A percentile compares a stretch with the other conserved stretches of the same genome.
phyloP scores from a whole-genome alignment of 768 basidiomycete species.

The Auricularia sp. region DNA sequence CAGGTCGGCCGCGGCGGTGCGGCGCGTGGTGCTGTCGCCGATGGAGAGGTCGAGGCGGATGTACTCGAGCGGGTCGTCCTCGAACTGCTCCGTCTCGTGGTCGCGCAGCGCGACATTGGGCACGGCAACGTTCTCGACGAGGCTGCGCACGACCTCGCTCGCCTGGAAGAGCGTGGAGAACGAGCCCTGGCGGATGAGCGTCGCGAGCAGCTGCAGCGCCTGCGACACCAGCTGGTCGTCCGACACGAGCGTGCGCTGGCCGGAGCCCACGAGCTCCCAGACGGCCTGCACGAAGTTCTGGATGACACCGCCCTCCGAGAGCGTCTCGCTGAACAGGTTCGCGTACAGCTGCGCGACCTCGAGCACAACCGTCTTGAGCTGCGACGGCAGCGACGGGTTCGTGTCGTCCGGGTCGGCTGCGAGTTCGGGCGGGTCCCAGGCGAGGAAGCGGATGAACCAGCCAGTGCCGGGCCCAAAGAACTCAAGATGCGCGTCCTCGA shows the following conservation, averaged over 20 bases:
- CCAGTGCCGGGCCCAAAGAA: slow-evolving; percentile 59
- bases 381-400: slow-evolving; percentile 76
- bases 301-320: slow-evolving; percentile 52
- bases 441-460: slow-evolving; percentile 71
- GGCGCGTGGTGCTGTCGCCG: slow-evolving; percentile 70
- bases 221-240: slow-evolving; percentile 79
- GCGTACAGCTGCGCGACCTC: slow-evolving; percentile 81
- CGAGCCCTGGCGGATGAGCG: slow-evolving; percentile 80
- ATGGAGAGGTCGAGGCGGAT: slow-evolving; percentile 77
- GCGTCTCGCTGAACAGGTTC: slow-evolving; percentile 72
- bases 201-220: slow-evolving; percentile 83
- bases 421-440: slow-evolving; percentile 66
- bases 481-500: slow-evolving; percentile 78
- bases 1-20: slow-evolving; percentile 94
- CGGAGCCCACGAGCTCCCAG: slow-evolving; percentile 77
- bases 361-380: slow-evolving; percentile 80
- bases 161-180: slow-evolving; percentile 63
- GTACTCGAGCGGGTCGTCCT: slow-evolving; percentile 94
- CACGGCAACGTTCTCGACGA: slow-evolving; percentile 84
- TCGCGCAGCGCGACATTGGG: slow-evolving; percentile 87
- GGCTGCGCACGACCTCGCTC: slow-evolving; percentile 69
- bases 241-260: slow-evolving; percentile 50
- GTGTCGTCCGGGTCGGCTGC: slow-evolving; percentile 73
- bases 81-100: slow-evolving; percentile 90
- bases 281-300: slow-evolving; percentile 73